phyloP scores from a whole-genome alignment of 2,329 filamentous ascomycete species.

The Tolypocladium album region DNA sequence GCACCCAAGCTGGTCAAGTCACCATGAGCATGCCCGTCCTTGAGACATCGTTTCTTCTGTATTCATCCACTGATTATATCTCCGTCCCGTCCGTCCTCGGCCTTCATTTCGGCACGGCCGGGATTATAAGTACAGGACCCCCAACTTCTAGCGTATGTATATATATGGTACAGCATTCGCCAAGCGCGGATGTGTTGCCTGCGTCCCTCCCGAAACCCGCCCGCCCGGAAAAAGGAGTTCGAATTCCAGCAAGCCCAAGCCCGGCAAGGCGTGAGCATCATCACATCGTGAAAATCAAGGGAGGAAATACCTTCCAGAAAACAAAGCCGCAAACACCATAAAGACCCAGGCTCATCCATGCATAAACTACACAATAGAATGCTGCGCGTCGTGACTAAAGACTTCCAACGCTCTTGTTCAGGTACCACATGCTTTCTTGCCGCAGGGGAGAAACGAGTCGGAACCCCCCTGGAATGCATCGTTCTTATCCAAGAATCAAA shows the following conservation, averaged over 20 bases:
- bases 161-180: neutral
- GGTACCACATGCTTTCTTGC: neutral
- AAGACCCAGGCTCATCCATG: neutral
- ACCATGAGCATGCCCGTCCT: neutral
- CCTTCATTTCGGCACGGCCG: neutral
- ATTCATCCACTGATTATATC: neutral
- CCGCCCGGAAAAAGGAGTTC: neutral
- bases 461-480: neutral
- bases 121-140: neutral
- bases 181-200: neutral
- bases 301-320: too few relatives aligned
- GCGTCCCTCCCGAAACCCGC: neutral
- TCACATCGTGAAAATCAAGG: neutral
- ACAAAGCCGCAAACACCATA: neutral
- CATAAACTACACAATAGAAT: neutral
- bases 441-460: neutral
- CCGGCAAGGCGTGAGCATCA: neutral
- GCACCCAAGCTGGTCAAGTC: neutral
- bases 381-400: neutral
- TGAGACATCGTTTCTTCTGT: neutral
- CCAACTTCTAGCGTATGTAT: neutral
- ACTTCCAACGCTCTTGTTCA: neutral
- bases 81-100: neutral
- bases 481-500: constrained; percentile 20
- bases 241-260: neutral